phyloP scores from a whole-genome alignment of 768 basidiomycete species.

The Xanthoconium stramineum region DNA sequence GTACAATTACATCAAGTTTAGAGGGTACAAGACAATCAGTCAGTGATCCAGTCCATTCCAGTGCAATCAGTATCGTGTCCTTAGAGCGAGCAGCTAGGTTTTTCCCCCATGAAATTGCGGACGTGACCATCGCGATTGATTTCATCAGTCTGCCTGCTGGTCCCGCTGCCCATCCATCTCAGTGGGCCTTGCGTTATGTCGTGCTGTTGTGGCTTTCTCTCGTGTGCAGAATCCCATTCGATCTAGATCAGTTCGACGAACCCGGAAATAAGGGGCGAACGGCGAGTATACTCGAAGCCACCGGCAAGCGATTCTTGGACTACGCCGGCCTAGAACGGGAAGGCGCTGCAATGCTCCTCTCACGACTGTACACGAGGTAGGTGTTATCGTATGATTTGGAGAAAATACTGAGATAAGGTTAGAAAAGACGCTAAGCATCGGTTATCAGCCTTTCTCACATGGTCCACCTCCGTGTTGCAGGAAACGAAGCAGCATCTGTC shows the following conservation, averaged over 20 bases:
- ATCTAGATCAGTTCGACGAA: constrained; percentile 82
- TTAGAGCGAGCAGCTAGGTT: constrained; percentile 65
- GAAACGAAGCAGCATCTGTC: constrained; percentile 44
- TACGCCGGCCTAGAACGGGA: constrained; percentile 84
- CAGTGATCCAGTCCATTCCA: constrained; percentile 31
- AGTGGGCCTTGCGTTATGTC: constrained; percentile 84
- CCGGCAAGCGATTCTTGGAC: constrained; percentile 55
- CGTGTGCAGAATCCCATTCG: constrained; percentile 91
- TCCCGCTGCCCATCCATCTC: constrained; percentile 37
- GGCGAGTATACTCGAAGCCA: constrained; percentile 50
- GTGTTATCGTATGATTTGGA: constrained; percentile 14
- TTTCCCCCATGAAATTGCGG: constrained; percentile 89
- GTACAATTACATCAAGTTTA: constrained; percentile 80
- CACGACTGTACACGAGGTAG: constrained; percentile 77
- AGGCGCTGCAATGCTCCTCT: constrained; percentile 75
- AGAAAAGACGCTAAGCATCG: constrained; percentile 58
- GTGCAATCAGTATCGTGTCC: constrained; percentile 6
- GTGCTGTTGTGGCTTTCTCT: constrained; percentile 92
- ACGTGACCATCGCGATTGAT: constrained; percentile 70
- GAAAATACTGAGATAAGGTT: constrained; percentile 9
- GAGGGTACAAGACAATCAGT: constrained; percentile 93
- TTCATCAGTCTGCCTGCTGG: constrained; percentile 53
- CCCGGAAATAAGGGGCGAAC: constrained; percentile 49
- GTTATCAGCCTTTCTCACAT: constrained; percentile 52
- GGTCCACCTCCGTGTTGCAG: constrained; percentile 40